Evolutionary conservation across 306 rosid species (phyloP).

Genomic region (Glycine soja): DNA sequence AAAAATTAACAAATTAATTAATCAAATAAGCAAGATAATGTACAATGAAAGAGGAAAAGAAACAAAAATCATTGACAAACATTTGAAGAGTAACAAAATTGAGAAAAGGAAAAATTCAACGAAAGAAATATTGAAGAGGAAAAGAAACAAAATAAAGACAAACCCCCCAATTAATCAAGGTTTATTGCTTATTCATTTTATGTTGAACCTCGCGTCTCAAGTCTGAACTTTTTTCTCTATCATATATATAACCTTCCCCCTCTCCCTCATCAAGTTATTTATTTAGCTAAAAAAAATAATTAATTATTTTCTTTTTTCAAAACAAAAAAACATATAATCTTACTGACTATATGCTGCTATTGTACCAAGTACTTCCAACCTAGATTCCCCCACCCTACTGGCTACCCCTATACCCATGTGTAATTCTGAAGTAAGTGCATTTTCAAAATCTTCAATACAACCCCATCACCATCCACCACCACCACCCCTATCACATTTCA

Average conservation of each 20-base stretch:
- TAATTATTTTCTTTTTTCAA: constrained; percentile 50
- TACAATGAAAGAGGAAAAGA: constrained; percentile 12
- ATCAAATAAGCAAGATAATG: not conserved
- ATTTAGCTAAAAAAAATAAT: constrained; percentile 65
- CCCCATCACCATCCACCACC: constrained; percentile 19
- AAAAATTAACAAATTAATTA: not conserved
- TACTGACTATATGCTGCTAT: constrained; percentile 58
- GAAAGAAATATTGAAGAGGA: not conserved
- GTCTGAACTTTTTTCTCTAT: constrained; percentile 31
- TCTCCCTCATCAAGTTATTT: constrained; percentile 56
- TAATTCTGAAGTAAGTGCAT: constrained; percentile 37
- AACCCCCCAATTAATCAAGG: constrained; percentile 36
- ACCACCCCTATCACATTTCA: constrained; percentile 18
- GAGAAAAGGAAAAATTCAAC: not conserved
- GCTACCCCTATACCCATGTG: constrained; percentile 50
- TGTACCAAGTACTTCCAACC: constrained; percentile 42
- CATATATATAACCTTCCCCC: constrained; percentile 17
- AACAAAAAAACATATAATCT: constrained; percentile 58
- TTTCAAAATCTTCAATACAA: constrained; percentile 29
- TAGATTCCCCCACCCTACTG: constrained; percentile 34
- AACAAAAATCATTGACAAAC: not conserved
- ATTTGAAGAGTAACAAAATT: constrained; percentile 37
- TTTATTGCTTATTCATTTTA: constrained; percentile 53
- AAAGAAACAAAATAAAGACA: constrained; percentile 4
- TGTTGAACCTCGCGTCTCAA: constrained; percentile 49